Base-by-base conservation (phyloP, 192 early-diverging fungal species). In the Podochytrium sp. region DNA sequence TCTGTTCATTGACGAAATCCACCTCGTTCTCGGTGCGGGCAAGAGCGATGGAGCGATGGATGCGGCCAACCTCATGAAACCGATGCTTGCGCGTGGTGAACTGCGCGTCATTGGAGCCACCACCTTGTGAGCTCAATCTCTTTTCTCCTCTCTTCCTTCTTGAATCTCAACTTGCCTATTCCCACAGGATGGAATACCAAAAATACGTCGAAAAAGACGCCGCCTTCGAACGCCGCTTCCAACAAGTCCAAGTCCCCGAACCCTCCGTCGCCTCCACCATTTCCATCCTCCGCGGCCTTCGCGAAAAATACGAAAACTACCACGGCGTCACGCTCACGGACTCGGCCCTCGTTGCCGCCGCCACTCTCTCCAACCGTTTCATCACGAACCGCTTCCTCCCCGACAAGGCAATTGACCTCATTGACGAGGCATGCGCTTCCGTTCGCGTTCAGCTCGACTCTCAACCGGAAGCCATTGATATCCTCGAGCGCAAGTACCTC, bases 1-100 rank as follows among this genome's bases (percentile, higher is more conserved):
- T 66, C 81, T 99, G 33, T 99, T 99, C 79, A 97, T 99, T 65
- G 97, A 99, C 79, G 97, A 99, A 81, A 91, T 99, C 47, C 97
- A 99, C 75, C 85, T 92, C 1, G 92, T 98, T 18, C 86, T 99
- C 27, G 97, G 97, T 4, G 96, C 96, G 41, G 96, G 96, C 16
- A 93, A 95, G 70, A 75, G 86, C 20, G 92, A 96, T 39, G 98
- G 96, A 10, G 84, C 91, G 39, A 94, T 98, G 92, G 96, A 99
- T 75, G 96, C 95, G 0, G 96, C 98, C 47, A 99, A 99, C 77
- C 71, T 99, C 60, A 83, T 99, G 52, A 99, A 98, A 80, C 98
- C 98, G 7, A 97, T 98, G 95, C 87, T 99, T 7, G 96, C 98
- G 2, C 91, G 98, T 67, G 98, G 98, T 33, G 95, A 97, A 71